phyloP scores from a whole-genome alignment of 495 filamentous ascomycete species.

The Venustampulla echinocandica region DNA sequence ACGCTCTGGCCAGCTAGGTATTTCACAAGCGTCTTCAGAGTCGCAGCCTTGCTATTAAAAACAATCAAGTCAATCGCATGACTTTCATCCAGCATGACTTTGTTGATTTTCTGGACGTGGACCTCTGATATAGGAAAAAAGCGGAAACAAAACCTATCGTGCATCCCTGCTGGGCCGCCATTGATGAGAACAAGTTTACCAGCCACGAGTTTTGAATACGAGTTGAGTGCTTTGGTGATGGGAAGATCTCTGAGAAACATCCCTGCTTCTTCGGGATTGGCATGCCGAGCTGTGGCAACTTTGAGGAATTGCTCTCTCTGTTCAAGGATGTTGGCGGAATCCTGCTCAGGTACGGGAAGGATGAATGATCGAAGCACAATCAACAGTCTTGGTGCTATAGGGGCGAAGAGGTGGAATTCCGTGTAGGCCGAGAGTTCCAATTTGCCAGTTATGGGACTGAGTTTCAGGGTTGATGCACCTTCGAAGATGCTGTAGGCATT shows the following conservation, averaged over 20 bases:
- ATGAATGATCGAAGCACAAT: conserved; percentile 34
- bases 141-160: conserved; percentile 33
- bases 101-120: conserved; percentile 36
- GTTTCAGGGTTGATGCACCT: conserved; percentile 27
- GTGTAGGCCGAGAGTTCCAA: conserved; percentile 21
- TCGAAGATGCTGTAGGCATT: conserved; percentile 40
- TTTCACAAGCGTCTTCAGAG: neutral
- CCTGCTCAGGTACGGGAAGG: conserved; percentile 25
- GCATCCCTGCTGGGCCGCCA: conserved; percentile 13
- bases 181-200: conserved; percentile 13
- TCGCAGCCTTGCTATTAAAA: conserved; percentile 22
- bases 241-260: conserved; percentile 32
- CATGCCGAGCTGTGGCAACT: conserved; percentile 1
- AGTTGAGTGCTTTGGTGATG: conserved; percentile 31
- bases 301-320: conserved; percentile 3
- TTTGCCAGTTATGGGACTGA: conserved; percentile 15
- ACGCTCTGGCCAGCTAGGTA: neutral
- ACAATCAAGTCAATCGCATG: conserved; percentile 23
- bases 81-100: conserved; percentile 32
- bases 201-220: conserved; percentile 27
- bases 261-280: conserved; percentile 1
- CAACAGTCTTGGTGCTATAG: conserved; percentile 41
- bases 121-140: conserved; percentile 28
- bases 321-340: conserved; percentile 12
- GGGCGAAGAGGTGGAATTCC: conserved; percentile 38